These are phyloP conservation scores for Fusarium abutilonis DNA, from an alignment of 2,329 filamentous ascomycete species.

Conservation along the genomic window DNA sequence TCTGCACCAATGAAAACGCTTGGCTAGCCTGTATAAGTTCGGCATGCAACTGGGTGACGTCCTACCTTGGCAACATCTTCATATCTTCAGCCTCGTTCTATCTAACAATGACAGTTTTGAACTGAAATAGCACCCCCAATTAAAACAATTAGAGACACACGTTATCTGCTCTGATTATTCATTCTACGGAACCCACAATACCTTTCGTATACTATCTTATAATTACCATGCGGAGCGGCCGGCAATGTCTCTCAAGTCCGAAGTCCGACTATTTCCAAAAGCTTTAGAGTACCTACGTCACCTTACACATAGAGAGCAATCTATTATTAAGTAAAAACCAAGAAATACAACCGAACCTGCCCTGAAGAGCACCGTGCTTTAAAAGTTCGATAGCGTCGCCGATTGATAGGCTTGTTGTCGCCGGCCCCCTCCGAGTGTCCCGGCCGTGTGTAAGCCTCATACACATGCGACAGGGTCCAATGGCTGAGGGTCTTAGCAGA, in stretches of 20 bases:
- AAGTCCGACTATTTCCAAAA: constrained; percentile 7
- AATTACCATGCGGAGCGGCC: constrained; percentile 15
- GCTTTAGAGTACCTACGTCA: not conserved
- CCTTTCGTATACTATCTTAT: not conserved
- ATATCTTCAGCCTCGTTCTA: constrained; percentile 6
- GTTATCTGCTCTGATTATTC: too few relatives aligned
- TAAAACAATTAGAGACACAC: not conserved
- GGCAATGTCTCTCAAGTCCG: constrained; percentile 4
- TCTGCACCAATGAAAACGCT: constrained; percentile 11
- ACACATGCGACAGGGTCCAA: not conserved
- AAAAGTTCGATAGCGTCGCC: not conserved
- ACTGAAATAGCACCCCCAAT: not conserved
- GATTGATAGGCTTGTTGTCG: constrained; percentile 2
- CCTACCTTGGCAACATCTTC: not conserved
- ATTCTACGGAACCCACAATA: not conserved
- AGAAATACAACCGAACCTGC: not conserved
- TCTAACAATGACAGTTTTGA: not conserved
- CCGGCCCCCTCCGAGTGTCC: constrained; percentile 15
- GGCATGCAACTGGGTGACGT: not conserved
- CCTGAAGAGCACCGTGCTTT: too few relatives aligned
- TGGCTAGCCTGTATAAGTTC: not conserved
- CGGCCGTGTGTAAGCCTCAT: constrained; percentile 25
- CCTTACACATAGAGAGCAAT: not conserved
- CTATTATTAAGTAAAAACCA: not conserved
- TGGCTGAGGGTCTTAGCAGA: constrained; percentile 3